Evolutionary conservation across 495 filamentous ascomycete genomes (phyloP), one percentile per base, ranked within the genome.

Genomic region (Daldinia vernicosa): DNA sequence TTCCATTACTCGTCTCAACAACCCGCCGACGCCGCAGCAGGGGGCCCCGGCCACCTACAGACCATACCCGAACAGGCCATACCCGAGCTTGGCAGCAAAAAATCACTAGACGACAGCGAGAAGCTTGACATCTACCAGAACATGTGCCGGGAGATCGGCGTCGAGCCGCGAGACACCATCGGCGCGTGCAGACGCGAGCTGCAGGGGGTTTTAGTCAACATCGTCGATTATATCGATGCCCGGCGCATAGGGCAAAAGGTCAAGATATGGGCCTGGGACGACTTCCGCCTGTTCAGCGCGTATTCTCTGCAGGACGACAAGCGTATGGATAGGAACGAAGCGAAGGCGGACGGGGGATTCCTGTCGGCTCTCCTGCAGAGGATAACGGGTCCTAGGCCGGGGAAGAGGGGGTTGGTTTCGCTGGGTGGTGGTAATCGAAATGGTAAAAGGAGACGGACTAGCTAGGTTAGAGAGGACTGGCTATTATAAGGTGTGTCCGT

Each of bases 181-280:
- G 28, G 11, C 1, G 74, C 62, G 19, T 80, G 77, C 60, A 72
- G 82, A 69, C 69, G 65, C 0, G 69, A 78, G 22, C 66, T 79
- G 6, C 79, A 76, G 17, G 75, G 56, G 3, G 74, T 82, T 17
- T 67, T 84, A 4, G 80, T 88, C 71, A 88, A 88, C 65, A 78
- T 87, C 30, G 76, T 88, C 1, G 84, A 88, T 70, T 72, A 87
- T 1, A 79, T 88, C 12, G 82, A 89, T 17, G 74, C 77, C 24
- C 78, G 78, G 60, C 80, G 76, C 15, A 70, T 71, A 4, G 67
- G 71, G 1, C 63, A 61, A 4, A 52, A 47, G 4, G 74, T 84
- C 4, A 55, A 62, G 32, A 66, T 74, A 22, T 86, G 85, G 75
- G 27, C 15, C 1, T 73, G 63, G 43, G 6, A 39, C 0, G 75